Evolutionary conservation across 2,329 filamentous ascomycete genomes (phyloP), one percentile per base, ranked within the genome.

Genomic region (Cercospora janseana): DNA sequence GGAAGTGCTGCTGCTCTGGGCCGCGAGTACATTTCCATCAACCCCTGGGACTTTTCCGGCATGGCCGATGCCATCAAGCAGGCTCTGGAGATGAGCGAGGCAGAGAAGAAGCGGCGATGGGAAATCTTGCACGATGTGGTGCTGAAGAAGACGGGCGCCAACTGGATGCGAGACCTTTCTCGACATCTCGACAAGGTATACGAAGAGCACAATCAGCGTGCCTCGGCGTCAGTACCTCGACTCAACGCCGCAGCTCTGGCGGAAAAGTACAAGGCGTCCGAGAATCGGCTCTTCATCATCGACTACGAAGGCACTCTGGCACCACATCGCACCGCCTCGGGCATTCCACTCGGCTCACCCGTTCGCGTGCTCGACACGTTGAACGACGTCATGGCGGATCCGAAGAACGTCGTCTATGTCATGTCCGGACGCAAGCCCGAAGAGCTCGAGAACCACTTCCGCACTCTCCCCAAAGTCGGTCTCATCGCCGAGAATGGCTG

Each of bases 401-500:
- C 85, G 16, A 82, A 80, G 54, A 97, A 97, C 64, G 83, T 83
- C 1, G 86, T 97, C 20, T 97, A 95, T 62, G 84, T 97, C 58
- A 97, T 95, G 89, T 95, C 89, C 47, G 86, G 88, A 6, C 84
- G 89, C 26, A 87, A 85, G 59, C 88, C 90, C 0, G 88, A 94
- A 61, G 90, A 96, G 63, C 82, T 96, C 26, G 89, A 95, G 60
- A 82, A 85, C 4, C 77, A 94, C 1, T 96, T 97, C 76, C 84
- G 85, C 45, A 81, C 86, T 18, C 86, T 96, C 1, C 86, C 88
- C 4, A 86, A 86, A 53, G 74, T 96, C 3, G 93, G 93, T 2
- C 76, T 97, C 4, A 94, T 97, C 57, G 92, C 92, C 0, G 92
- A 97, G 71, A 96, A 95, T 58, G 92, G 92, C 2, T 95, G 88